Evolutionary conservation across 116 monocot species (phyloP).

Genomic region (Papilionanthe hybrid): DNA sequence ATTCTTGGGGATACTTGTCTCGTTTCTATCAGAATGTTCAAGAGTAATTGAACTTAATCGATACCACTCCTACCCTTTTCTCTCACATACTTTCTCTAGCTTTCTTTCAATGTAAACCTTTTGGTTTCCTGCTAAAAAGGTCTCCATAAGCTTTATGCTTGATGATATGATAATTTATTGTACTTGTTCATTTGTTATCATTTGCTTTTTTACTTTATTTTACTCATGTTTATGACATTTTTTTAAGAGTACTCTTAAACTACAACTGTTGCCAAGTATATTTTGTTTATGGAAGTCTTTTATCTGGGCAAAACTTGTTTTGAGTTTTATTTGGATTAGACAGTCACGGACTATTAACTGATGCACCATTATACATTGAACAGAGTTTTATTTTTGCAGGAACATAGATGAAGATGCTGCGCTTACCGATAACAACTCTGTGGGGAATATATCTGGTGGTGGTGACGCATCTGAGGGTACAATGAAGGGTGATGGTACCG

Average conservation of each 20-base stretch:
- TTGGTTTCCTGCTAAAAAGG: too few relatives aligned
- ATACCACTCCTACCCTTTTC: too few relatives aligned
- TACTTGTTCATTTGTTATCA: too few relatives aligned
- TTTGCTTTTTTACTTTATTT: background rate
- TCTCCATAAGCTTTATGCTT: too few relatives aligned
- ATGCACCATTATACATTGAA: background rate
- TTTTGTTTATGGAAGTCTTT: background rate
- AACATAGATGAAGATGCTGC: slow-evolving; percentile 56
- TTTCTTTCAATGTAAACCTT: too few relatives aligned
- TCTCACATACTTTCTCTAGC: too few relatives aligned
- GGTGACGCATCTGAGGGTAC: slow-evolving; percentile 21
- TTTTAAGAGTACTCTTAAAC: background rate
- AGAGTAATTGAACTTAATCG: too few relatives aligned
- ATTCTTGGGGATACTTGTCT: too few relatives aligned
- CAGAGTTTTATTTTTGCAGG: slow-evolving; percentile 27
- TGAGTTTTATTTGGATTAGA: background rate
- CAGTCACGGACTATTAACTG: background rate
- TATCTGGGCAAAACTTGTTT: background rate
- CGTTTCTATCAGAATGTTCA: too few relatives aligned
- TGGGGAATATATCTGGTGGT: slow-evolving; percentile 24
- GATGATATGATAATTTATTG: too few relatives aligned
- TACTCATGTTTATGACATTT: background rate
- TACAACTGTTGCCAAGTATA: background rate
- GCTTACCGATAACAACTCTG: slow-evolving; percentile 30
- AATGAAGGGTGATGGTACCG: slow-evolving; percentile 23